Evolutionary conservation across 495 filamentous ascomycete genomes (phyloP), one percentile per base, ranked within the genome.

Genomic region (Penicillium waksmanii): DNA sequence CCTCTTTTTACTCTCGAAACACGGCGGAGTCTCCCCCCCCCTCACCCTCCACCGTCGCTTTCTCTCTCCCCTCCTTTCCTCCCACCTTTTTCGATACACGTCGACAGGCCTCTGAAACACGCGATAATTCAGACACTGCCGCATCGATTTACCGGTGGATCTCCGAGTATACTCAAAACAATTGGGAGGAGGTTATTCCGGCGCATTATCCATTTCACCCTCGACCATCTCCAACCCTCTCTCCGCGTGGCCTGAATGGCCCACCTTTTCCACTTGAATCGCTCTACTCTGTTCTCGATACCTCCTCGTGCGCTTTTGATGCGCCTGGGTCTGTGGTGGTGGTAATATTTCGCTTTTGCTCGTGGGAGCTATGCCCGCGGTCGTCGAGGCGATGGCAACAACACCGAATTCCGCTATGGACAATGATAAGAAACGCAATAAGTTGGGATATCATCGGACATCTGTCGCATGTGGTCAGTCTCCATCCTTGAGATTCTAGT

Each of bases 391-490:
- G 62, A 85, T 86, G 58, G 75, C 83, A 61, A 88, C 89, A 63
- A 89, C 84, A 62, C 84, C 88, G 64, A 88, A 82, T 75, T 84
- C 87, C 61, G 65, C 72, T 67, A 76, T 74, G 74, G 79, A 75
- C 60, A 66, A 73, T 43, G 93, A 97, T 67, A 97, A 95, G 77
- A 89, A 90, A 73, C 88, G 95, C 65, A 98, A 98, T 73, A 98
- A 96, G 76, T 82, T 98, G 53, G 95, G 95, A 33, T 98, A 98
- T 73, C 94, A 97, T 80, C 88, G 95, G 57, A 97, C 93, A 36
- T 96, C 95, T 56, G 92, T 98, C 72, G 95, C 95, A 64, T 98
- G 95, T 82, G 90, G 95, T 98, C 83, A 87, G 93, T 87, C 55
- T 43, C 40, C 52, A 23, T 25, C 31, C 53, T 19, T 31, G 27